A percentile compares a stretch with the other conserved stretches of the same genome.
phyloP scores from a whole-genome alignment of 1,284 basidiomycete genomes.

The Xerocomus minutiporus region DNA sequence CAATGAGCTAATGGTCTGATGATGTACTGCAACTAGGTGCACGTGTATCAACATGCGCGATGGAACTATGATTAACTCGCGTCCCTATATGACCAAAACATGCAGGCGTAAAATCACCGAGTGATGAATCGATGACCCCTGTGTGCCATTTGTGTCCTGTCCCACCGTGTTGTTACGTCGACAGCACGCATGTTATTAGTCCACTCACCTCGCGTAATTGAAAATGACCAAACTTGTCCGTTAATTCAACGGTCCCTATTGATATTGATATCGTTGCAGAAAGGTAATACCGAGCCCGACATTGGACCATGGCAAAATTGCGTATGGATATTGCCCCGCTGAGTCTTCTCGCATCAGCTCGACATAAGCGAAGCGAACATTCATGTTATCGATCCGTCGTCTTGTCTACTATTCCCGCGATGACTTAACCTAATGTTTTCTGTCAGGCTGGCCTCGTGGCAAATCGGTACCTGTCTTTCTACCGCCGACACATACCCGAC shows the following conservation, averaged over 20 bases:
- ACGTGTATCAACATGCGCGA: conserved; percentile 27
- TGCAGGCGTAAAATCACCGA: conserved; percentile 21
- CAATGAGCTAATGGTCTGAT: conserved; percentile 7
- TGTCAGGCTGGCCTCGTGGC: conserved; percentile 10
- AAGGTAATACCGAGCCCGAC: conserved; percentile 5
- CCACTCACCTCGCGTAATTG: conserved; percentile 22
- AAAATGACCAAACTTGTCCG: conserved; percentile 11
- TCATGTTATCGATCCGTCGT: conserved; percentile 17
- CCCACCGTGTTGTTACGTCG: conserved; percentile 26
- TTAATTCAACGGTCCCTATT: conserved; percentile 17
- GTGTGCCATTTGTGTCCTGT: conserved; percentile 11
- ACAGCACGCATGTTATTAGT: conserved; percentile 15
- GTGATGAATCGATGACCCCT: conserved; percentile 17
- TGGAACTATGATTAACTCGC: conserved; percentile 8
- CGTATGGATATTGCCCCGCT: conserved; percentile 2
- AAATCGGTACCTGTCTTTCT: conserved; percentile 21
- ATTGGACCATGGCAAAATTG: not conserved
- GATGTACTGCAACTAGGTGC: conserved; percentile 8
- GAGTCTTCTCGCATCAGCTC: conserved; percentile 16
- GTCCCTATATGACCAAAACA: conserved; percentile 14
- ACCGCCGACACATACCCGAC: conserved; percentile 16
- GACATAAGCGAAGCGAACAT: not conserved
- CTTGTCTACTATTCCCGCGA: conserved; percentile 16
- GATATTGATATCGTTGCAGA: conserved; percentile 4
- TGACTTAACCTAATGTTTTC: conserved; percentile 13